These are phyloP conservation scores for Candida ovalis DNA, from an alignment of 805 yeast genomes.

Conservation along the genomic window DNA sequence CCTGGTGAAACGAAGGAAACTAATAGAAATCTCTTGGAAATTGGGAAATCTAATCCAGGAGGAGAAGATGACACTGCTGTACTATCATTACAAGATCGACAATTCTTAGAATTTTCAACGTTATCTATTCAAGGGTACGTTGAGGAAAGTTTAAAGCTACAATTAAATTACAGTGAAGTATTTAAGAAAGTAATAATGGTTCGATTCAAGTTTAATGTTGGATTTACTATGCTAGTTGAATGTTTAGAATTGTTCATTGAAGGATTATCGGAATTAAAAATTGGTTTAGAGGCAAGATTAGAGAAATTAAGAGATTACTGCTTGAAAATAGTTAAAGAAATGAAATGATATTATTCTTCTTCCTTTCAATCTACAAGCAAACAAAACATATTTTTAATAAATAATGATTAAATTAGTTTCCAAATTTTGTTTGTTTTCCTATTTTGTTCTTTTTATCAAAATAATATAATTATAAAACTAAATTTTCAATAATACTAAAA, in stretches of 20 bases:
- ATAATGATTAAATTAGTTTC: too few relatives aligned
- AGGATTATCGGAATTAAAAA: constrained; percentile 20
- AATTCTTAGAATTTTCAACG: not conserved
- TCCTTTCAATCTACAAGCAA: not conserved
- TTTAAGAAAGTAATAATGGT: constrained; percentile 33
- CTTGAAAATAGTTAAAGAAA: constrained; percentile 33
- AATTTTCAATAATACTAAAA: too few relatives aligned
- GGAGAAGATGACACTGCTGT: not conserved
- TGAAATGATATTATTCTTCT: constrained; percentile 6
- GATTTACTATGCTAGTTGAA: constrained; percentile 26
- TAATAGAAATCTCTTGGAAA: constrained; percentile 2
- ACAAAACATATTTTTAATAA: too few relatives aligned
- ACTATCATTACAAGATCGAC: not conserved
- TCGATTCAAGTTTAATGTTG: constrained; percentile 38
- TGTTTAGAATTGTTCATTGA: constrained; percentile 19
- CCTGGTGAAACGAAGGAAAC: constrained; percentile 11
- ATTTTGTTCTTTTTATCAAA: too few relatives aligned
- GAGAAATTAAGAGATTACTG: constrained; percentile 42
- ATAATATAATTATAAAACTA: too few relatives aligned
- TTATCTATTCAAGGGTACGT: constrained; percentile 34
- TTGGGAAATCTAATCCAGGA: constrained; percentile 5
- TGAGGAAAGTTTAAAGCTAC: constrained; percentile 31
- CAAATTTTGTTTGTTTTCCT: too few relatives aligned
- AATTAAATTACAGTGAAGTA: constrained; percentile 31
- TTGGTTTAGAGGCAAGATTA: constrained; percentile 35